Base-by-base conservation (phyloP, 2,329 filamentous ascomycete genomes). In the Curvularia sp. region DNA sequence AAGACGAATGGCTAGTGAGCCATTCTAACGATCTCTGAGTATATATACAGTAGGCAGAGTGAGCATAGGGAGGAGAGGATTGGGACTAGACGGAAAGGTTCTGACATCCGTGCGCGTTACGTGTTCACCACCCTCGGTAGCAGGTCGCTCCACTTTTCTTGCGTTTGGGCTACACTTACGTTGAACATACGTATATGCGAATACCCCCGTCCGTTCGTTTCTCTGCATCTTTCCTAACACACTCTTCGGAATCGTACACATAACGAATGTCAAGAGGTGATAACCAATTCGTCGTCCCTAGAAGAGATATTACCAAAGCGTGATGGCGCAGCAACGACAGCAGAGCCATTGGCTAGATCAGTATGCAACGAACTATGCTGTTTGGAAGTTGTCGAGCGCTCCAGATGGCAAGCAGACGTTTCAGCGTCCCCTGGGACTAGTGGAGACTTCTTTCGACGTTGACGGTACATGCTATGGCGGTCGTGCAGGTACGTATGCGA, bases 391-490 rank as follows among this genome's bases (percentile, higher is more conserved):
- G 9, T 32, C 34, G 19, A 59, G 43, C 48, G 25, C 49, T 3
- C 48, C 45, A 15, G 9, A 59, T 46, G 72, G 68, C 15, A 53
- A 53, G 32, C 57, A 56, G 30, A 57, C 64, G 13, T 79, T 75
- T 55, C 67, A 66, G 18, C 69, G 80, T 8, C 79, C 78, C 0
- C 59, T 81, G 1, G 80, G 80, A 0, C 69, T 80, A 5, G 77
- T 81, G 0, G 80, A 82, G 55, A 74, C 69, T 1, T 74, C 74
- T 10, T 82, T 82, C 67, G 80, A 82, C 57, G 64, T 66, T 0
- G 80, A 82, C 65, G 80, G 80, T 3, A 61, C 70, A 5, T 74
- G 79, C 47, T 80, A 72, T 49, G 79, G 79, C 54, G 80, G 80
- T 5, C 70, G 80, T 51, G 80, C 80, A 19, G 56, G 56, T 59